Base-by-base conservation (phyloP, 2,329 filamentous ascomycete genomes). In the Huntiella decipiens region DNA sequence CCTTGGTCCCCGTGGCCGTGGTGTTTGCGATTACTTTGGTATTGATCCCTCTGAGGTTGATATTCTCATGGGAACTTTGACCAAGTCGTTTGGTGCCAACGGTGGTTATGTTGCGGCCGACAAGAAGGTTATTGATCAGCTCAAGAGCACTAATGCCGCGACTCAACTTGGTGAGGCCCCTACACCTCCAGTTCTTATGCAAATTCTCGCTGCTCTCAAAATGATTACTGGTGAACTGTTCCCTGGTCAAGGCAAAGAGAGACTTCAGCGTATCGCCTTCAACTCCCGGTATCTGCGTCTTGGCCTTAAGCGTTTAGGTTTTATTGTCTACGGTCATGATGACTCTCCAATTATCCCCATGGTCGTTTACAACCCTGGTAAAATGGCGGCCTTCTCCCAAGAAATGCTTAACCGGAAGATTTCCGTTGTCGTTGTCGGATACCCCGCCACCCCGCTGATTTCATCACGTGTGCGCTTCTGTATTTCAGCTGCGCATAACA, bases 321-420 rank as follows among this genome's bases (percentile, higher is more conserved):
- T 86, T 65, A 98, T 98, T 58, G 81, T 95, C 46, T 95, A 92
- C 59, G 91, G 91, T 51, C 87, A 96, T 60, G 91, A 98, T 58
- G 91, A 98, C 64, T 95, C 87, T 4, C 91, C 91, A 47, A 96
- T 98, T 55, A 86, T 98, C 54, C 91, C 91, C 45, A 63, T 98
- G 53, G 74, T 94, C 57, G 77, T 98, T 22, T 98, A 95, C 70
- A 85, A 96, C 64, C 91, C 91, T n/a, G 91, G 84, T 56, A 98
- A 98, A 67, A 95, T 98, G 71, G 83, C 88, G 4, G 88, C 91
- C 49, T 98, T 98, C 63, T 95, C 86, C 43, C 91, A 94, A 60
- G 91, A 96, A 62, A 96, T 98, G 91, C 74, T 96, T 50, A 84
- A 83, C 65, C 84, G 91, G 58, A 96, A 95, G 63, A 96, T 98